Evolutionary conservation across 2,329 filamentous ascomycete species (phyloP), one percentile per base, ranked within the genome.

Genomic region (Pseudogymnoascus sp.): DNA sequence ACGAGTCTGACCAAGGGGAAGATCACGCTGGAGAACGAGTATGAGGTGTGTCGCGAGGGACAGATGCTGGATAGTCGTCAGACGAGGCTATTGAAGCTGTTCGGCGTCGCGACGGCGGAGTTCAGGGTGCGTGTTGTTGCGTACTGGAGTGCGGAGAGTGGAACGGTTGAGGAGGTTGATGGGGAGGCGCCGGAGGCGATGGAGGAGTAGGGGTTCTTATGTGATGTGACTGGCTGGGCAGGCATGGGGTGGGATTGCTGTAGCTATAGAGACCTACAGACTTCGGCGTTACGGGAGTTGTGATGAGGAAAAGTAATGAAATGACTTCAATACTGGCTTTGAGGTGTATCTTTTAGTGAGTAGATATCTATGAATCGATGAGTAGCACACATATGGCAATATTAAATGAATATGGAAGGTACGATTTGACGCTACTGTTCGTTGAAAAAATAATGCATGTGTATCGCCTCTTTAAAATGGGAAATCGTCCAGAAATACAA

Each of bases 81-180:
- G 82, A 97, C 94, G 63, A 88, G 92, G 67, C 78, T 99, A 72
- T 76, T 99, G 76, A 97, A 97, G 84, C 82, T 96, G 71, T 97
- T 99, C 77, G 89, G 91, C 61, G 85, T 97, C 63, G 91, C 90
- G 66, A 85, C 94, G 77, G 90, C 91, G 63, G 92, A 97, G 78
- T 99, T 99, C 79, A 87, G 82, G 74, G 86, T 99, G 63, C 82
- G 86, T 71, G 78, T 96, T 67, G 78, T 89, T 75, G 92, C 92
- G 72, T 88, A 87, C 75, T 89, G 86, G 85, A 84, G 76, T 68
- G 77, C 85, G 2, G 80, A 82, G n/a, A 79, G 73, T 22, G 79
- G 79, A 30, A 76, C 84, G 66, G 83, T 88, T 66, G 88, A 82
- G 4, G 82, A 86, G 70, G 76, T 85, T 8, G 73, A 75, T 35